Percentiles rank a stretch among this genome's conserved stretches.
Evolutionary conservation across 2,329 filamentous ascomycete genomes (phyloP).

Genomic region (Nannizziopsis arthrosporioides): DNA sequence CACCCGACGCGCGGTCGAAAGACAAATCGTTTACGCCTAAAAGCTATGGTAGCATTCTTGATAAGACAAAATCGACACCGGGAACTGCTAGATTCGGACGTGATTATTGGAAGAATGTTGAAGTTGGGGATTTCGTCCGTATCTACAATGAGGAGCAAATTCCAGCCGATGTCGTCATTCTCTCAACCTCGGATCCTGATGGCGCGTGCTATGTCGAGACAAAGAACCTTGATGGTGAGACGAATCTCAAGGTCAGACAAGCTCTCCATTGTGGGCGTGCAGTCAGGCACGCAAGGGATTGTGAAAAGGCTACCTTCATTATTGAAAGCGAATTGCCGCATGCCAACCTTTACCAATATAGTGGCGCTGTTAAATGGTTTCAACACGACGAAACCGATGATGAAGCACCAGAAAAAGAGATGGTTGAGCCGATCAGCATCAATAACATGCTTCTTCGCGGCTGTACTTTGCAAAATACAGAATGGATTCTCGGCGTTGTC

Average conservation of each 20-base stretch:
- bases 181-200: constrained; percentile 86
- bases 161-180: constrained; percentile 81
- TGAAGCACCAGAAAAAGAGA: constrained; percentile 54
- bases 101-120: constrained; percentile 88
- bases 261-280: constrained; percentile 73
- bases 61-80: constrained; percentile 52
- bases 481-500: constrained; percentile 88
- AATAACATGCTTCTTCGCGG: constrained; percentile 92
- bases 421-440: constrained; percentile 87
- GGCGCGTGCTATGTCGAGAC: constrained; percentile 96
- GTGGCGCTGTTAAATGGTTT: constrained; percentile 74
- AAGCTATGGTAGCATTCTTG: constrained; percentile 59
- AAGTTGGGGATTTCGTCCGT: constrained; percentile 91
- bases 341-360: constrained; percentile 91
- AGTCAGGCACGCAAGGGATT: constrained; percentile 81
- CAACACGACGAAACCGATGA: constrained; percentile 57
- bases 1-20: constrained; percentile 1
- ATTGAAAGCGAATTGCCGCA: constrained; percentile 88
- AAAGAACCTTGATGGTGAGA: constrained; percentile 95
- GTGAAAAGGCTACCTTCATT: constrained; percentile 73
- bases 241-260: constrained; percentile 89
- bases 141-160: constrained; percentile 94
- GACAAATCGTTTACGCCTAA: constrained; percentile 20
- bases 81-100: constrained; percentile 78
- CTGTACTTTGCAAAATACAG: constrained; percentile 86